Evolutionary conservation across 2,329 filamentous ascomycete species (phyloP), one percentile per base, ranked within the genome.

Genomic region (Paracoccidioides lutzii): DNA sequence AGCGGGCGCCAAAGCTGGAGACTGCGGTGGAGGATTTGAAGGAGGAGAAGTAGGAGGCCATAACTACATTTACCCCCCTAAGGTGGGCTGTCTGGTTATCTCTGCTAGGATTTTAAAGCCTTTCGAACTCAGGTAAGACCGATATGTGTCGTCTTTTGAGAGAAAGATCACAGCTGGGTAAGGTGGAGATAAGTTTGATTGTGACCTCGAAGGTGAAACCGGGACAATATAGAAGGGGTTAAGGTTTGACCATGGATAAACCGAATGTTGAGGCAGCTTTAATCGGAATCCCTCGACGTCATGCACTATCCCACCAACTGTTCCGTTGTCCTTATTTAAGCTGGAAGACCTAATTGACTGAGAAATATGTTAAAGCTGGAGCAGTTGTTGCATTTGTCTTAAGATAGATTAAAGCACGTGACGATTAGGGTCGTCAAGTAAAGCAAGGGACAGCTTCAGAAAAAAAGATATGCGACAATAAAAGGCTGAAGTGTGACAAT

Each of bases 31-130:
- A 70, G 15, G 68, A 66, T 6, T 66, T 70, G 48, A 82, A 43
- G 67, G 84, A 88, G 65, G 84, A 87, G 74, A 94, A 87, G 79
- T 90, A 94, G 63, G 85, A 87, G 65, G 86, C 79, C 85, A 89
- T 89, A 64, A 64, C 74, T 66, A 56, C 35, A 22, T 40, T 37
- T 45, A 35, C 30, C 28, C 10, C 44, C 8, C 12, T 46, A n/a
- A 7, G 5, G 10, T 32, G 28, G 10, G 10, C 8, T 32, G n/a
- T 33, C 8, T 3, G 44, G 44, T 46, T 46, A 5, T 14, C 33
- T 46, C 10, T n/a, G 44, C 44, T 46, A 14, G 3, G 3, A n/a
- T 33, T 33, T n/a, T 38, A 22, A 15, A 8, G 10, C 7, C 14
- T 37, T n/a, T 51, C 37, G n/a, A 12, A 42, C 32, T 35, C 4